Evolutionary conservation across 2,329 filamentous ascomycete species (phyloP).

Genomic region (Trichoderma semiorbis): DNA sequence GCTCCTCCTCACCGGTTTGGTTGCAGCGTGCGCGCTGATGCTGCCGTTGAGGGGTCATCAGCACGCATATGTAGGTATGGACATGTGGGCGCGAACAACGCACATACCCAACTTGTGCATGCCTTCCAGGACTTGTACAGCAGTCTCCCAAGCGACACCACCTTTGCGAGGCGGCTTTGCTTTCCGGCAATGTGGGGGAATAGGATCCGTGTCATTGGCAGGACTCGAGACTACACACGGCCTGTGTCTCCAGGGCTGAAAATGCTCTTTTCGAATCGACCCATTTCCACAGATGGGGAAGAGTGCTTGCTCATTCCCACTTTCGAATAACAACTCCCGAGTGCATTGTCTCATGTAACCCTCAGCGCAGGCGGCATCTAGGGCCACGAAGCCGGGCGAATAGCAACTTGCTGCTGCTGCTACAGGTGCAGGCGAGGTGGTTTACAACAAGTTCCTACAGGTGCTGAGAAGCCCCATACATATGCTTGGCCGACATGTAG

Average conservation of each 20-base stretch:
- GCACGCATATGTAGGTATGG: constrained; percentile 12
- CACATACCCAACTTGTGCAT: background rate
- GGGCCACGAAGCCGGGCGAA: background rate
- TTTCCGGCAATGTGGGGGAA: background rate
- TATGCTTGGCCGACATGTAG: background rate
- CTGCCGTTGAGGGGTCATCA: constrained; percentile 13
- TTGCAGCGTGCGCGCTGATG: constrained; percentile 7
- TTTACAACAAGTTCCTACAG: background rate
- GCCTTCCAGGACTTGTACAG: background rate
- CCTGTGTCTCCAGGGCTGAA: background rate
- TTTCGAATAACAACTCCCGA: background rate
- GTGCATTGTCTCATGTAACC: constrained; percentile 7
- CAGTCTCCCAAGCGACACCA: background rate
- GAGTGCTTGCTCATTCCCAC: background rate
- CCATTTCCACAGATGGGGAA: background rate
- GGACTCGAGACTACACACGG: background rate
- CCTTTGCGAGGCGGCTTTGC: constrained; percentile 3
- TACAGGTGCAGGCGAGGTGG: background rate
- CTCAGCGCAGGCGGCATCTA: constrained; percentile 4
- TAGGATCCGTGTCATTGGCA: constrained; percentile 1
- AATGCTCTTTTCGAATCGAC: background rate
- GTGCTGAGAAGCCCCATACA: background rate
- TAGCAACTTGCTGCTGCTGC: background rate
- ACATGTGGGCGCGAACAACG: constrained; percentile 11
- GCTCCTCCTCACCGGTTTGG: constrained; percentile 10